Conservation (phyloP, 2,329 filamentous ascomycete genomes). For the Cladobotryum protrusum region DNA sequence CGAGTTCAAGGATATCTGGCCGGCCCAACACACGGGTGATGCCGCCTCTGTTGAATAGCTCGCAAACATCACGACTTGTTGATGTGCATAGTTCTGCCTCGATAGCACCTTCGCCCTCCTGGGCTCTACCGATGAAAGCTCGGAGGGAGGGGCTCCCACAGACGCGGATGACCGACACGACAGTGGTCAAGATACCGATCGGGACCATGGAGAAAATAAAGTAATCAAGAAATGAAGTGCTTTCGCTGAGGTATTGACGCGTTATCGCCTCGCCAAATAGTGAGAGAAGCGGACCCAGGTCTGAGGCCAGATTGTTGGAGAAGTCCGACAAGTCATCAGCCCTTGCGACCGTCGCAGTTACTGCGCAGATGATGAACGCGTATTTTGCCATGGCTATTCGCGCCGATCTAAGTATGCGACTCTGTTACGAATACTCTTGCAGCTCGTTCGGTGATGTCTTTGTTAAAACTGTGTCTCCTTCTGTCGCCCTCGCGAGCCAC, state of each 20-base stretch:
- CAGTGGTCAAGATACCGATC: constrained; percentile 33
- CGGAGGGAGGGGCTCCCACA: constrained; percentile 18
- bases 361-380: no score
- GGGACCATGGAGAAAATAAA: constrained; percentile 30
- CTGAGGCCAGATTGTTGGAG: constrained; percentile 30
- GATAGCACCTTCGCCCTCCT: constrained; percentile 24
- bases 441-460: no score
- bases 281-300: constrained; percentile 27
- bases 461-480: no score
- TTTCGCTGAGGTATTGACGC: constrained; percentile 32
- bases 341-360: not conserved
- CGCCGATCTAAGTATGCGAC: no score
- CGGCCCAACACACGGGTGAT: constrained; percentile 28
- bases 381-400: no score
- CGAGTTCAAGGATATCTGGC: constrained; percentile 27
- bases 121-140: not conserved
- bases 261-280: constrained; percentile 33
- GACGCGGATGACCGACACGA: constrained; percentile 27
- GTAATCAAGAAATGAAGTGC: constrained; percentile 22
- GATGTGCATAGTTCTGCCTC: constrained; percentile 37
- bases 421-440: no score
- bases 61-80: constrained; percentile 33
- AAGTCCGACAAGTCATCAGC: constrained; percentile 20
- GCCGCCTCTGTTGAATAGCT: constrained; percentile 29
- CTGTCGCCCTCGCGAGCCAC: no score